Conservation (phyloP, 1,139 yeast species). For the Magnusiomyces suaveolens region DNA sequence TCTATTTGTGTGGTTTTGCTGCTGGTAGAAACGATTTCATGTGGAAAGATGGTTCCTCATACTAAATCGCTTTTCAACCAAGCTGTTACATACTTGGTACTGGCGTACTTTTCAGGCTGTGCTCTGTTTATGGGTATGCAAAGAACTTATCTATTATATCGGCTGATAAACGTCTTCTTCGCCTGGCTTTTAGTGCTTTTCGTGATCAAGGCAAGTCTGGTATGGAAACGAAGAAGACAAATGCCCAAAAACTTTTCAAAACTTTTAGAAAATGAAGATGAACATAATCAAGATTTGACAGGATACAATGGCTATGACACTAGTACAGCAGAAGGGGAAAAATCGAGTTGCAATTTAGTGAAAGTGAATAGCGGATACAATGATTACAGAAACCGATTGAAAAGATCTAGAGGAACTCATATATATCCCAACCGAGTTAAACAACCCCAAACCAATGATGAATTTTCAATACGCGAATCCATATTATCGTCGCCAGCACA, state of each 20-base stretch:
- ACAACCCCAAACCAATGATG: neutral
- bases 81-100: constrained; percentile 20
- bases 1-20: constrained; percentile 28
- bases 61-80: constrained; percentile 14
- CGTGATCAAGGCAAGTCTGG: too few relatives aligned
- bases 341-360: too few relatives aligned
- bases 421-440: neutral
- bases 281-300: too few relatives aligned
- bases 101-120: constrained; percentile 24
- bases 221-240: too few relatives aligned
- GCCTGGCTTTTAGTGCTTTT: constrained; percentile 22
- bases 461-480: neutral
- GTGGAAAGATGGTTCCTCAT: constrained; percentile 27
- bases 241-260: too few relatives aligned
- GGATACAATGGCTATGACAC: too few relatives aligned
- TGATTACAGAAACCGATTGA: too few relatives aligned
- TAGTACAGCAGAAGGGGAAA: too few relatives aligned
- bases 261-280: too few relatives aligned
- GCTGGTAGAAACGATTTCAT: constrained; percentile 24
- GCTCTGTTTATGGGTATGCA: constrained; percentile 28
- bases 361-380: too few relatives aligned
- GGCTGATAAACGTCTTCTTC: constrained; percentile 26
- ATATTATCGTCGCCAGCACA: neutral
- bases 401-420: too few relatives aligned
- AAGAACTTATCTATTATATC: constrained; percentile 30